Percentiles rank a stretch among this genome's conserved stretches.
Conservation (phyloP, 306 rosid species). For the Dicorynia guianensis region DNA sequence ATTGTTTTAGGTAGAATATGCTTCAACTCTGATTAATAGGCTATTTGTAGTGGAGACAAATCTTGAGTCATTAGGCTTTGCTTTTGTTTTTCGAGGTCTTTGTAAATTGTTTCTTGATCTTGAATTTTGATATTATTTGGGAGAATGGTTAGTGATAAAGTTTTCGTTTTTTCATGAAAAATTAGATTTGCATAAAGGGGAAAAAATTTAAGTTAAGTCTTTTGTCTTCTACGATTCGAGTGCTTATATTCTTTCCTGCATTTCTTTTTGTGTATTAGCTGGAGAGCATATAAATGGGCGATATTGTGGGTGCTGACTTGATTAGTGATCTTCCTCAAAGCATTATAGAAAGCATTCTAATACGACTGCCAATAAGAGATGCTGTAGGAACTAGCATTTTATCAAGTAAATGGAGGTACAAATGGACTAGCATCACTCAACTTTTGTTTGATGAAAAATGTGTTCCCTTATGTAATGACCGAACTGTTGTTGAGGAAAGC, state of each 20-base stretch:
- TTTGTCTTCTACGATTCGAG: neutral
- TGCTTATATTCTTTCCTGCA: constrained; percentile 25
- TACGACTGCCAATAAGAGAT: constrained; percentile 73
- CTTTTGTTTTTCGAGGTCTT: neutral
- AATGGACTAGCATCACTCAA: constrained; percentile 73
- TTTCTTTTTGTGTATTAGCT: constrained; percentile 27
- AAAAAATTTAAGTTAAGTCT: no score
- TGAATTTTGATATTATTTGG: neutral
- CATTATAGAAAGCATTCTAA: constrained; percentile 78
- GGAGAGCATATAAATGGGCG: constrained; percentile 56
- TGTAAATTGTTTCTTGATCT: neutral
- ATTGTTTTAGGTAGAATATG: neutral
- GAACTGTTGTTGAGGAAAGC: constrained; percentile 35
- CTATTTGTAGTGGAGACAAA: neutral
- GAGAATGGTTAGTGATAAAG: neutral
- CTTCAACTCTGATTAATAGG: constrained; percentile 2
- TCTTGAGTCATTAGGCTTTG: neutral
- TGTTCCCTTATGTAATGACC: constrained; percentile 41
- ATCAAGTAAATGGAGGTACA: constrained; percentile 87
- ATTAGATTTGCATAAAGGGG: constrained; percentile 12
- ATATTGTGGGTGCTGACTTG: constrained; percentile 58
- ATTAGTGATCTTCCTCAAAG: constrained; percentile 87
- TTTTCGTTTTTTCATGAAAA: neutral
- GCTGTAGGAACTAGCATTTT: constrained; percentile 83
- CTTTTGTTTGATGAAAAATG: constrained; percentile 63